Evolutionary conservation across 2,329 filamentous ascomycete genomes (phyloP).

Genomic region (Aspergillus sergii): DNA sequence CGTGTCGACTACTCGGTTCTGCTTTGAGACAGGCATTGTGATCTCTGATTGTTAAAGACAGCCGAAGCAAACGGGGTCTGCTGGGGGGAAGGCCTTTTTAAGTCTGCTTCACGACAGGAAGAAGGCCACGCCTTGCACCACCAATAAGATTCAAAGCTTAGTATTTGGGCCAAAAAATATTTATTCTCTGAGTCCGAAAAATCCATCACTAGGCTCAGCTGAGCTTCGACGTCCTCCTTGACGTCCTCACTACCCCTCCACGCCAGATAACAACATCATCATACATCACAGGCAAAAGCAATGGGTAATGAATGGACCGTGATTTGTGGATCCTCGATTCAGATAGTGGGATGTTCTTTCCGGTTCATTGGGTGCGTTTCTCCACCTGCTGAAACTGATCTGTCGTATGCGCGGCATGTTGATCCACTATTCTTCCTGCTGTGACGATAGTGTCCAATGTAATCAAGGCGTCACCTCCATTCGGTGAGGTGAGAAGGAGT

Average conservation of each 20-base stretch:
- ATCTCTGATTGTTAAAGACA: background rate
- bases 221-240: background rate
- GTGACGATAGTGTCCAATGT: background rate
- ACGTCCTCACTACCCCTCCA: background rate
- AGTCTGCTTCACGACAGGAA: background rate
- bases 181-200: background rate
- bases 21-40: background rate
- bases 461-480: background rate
- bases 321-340: background rate
- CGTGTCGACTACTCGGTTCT: conserved; percentile 6
- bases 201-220: background rate
- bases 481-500: background rate
- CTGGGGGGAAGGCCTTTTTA: background rate
- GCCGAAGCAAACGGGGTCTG: background rate
- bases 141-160: background rate
- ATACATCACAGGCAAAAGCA: background rate
- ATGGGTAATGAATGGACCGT: background rate
- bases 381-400: background rate
- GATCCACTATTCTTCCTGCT: background rate
- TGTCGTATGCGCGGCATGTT: background rate
- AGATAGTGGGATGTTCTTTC: too few relatives aligned
- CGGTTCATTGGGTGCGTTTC: background rate
- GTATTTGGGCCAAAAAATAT: background rate
- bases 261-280: background rate
- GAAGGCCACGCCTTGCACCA: background rate